Percentiles rank a stretch among this genome's conserved stretches.
Conservation (phyloP, 306 rosid species). For the Cicer arietinum region DNA sequence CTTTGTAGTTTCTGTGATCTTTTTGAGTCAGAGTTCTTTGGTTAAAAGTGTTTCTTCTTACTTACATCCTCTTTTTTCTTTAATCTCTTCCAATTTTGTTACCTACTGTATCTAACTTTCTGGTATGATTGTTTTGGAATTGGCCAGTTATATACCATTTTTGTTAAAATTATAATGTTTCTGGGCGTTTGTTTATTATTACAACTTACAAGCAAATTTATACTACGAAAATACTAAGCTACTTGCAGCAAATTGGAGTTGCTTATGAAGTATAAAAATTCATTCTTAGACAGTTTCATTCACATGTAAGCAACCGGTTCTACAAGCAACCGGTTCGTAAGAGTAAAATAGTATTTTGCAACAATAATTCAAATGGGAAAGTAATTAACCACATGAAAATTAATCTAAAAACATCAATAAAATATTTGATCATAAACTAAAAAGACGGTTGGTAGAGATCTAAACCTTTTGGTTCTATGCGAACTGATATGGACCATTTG, state of each 20-base stretch:
- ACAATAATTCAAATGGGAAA: too few species aligned
- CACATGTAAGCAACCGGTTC: too few species aligned
- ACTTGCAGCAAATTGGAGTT: not conserved
- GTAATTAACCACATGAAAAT: too few species aligned
- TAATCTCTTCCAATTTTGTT: slow-evolving; percentile 45
- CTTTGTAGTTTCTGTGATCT: slow-evolving; percentile 34
- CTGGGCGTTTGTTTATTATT: not conserved
- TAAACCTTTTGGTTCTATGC: too few species aligned
- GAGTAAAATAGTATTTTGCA: too few species aligned
- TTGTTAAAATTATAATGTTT: not conserved
- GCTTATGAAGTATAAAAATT: not conserved
- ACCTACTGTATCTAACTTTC: slow-evolving; percentile 45
- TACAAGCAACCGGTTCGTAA: too few species aligned
- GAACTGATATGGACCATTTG: too few species aligned
- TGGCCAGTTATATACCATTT: slow-evolving; percentile 42
- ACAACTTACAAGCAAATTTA: not conserved
- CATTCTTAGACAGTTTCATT: too few species aligned
- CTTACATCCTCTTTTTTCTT: not conserved
- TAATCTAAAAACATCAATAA: too few species aligned
- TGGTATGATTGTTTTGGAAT: slow-evolving; percentile 47
- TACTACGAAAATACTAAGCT: not conserved
- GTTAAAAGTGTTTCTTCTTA: slow-evolving; percentile 24
- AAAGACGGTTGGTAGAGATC: too few species aligned
- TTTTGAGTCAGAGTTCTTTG: slow-evolving; percentile 28
- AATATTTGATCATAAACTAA: too few species aligned